Percentiles rank a stretch among this genome's conserved stretches.
phyloP scores from a whole-genome alignment of 768 basidiomycete genomes.

The Mycena polygramma region DNA sequence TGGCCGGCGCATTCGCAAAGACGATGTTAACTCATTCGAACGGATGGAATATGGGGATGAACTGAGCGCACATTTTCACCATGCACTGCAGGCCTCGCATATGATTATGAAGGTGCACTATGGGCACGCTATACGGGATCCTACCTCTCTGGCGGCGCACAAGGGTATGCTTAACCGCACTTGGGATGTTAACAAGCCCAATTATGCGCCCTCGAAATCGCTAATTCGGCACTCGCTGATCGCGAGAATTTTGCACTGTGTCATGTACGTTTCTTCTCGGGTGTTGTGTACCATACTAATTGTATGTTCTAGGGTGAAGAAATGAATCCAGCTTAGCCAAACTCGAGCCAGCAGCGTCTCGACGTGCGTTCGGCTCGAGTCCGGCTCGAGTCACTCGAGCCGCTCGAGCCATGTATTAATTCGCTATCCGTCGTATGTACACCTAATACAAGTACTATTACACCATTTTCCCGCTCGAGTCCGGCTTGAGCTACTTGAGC shows the following conservation, averaged over 20 bases:
- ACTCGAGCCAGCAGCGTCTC: too few species aligned
- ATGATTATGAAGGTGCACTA: conserved; percentile 42
- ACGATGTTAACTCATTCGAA: conserved; percentile 42
- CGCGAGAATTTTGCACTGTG: conserved; percentile 42
- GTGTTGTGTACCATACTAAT: too few species aligned
- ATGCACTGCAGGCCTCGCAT: conserved; percentile 43
- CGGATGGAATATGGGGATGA: conserved; percentile 43
- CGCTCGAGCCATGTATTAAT: too few species aligned
- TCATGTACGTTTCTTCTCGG: too few species aligned
- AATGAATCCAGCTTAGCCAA: too few species aligned
- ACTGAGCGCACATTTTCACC: conserved; percentile 43
- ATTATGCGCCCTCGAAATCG: conserved; percentile 47
- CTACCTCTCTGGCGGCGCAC: conserved; percentile 41
- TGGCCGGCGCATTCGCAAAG: conserved; percentile 39
- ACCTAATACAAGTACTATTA: too few species aligned
- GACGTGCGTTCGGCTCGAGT: too few species aligned
- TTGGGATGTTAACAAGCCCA: conserved; percentile 46
- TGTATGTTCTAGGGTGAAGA: too few species aligned
- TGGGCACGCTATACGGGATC: conserved; percentile 41
- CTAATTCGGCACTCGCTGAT: conserved; percentile 47
- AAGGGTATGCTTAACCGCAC: conserved; percentile 43
- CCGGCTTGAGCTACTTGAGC: too few species aligned
- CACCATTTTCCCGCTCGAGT: too few species aligned
- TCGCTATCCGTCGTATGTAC: too few species aligned
- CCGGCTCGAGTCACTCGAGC: too few species aligned